A percentile compares a stretch with the other conserved stretches of the same genome.
These are phyloP conservation scores for Teunomyces gatunensis DNA, from an alignment of 805 yeast genomes.

Conservation along the genomic window DNA sequence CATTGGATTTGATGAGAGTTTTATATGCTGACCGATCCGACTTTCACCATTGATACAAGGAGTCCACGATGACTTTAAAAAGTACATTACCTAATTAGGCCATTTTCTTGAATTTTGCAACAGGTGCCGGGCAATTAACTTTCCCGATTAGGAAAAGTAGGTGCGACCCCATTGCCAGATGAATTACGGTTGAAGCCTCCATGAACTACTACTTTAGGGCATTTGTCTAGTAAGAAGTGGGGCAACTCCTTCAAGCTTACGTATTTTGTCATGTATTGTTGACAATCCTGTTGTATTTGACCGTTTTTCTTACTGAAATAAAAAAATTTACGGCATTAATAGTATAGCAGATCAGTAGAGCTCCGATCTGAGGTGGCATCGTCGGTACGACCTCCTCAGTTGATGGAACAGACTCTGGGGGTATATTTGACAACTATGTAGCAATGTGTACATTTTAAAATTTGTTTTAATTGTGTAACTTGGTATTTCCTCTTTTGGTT, in stretches of 20 bases:
- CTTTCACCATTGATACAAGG: not conserved
- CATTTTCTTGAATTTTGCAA: conserved; percentile 3
- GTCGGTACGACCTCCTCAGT: not conserved
- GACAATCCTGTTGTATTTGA: not conserved
- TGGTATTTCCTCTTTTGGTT: conserved; percentile 1
- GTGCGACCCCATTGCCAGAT: not conserved
- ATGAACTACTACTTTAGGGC: conserved; percentile 2
- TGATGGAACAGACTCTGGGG: not conserved
- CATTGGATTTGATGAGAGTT: conserved; percentile 1
- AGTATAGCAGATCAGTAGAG: not conserved
- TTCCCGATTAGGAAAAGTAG: conserved; percentile 9
- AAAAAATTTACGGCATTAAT: not conserved
- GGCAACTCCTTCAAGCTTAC: not conserved
- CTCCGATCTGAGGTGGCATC: not conserved
- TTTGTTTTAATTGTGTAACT: not conserved
- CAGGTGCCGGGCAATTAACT: conserved; percentile 5
- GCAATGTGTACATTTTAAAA: not conserved
- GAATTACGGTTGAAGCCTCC: not conserved
- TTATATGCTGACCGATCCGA: not conserved
- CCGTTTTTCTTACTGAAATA: not conserved
- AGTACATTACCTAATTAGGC: conserved; percentile 9
- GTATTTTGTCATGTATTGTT: not conserved
- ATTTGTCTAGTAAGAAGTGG: not conserved
- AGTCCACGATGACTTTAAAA: not conserved
- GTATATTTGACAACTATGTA: not conserved